Evolutionary conservation across 1,284 basidiomycete species (phyloP), one percentile per base, ranked within the genome.

Genomic region (Porogramme epimiltina): DNA sequence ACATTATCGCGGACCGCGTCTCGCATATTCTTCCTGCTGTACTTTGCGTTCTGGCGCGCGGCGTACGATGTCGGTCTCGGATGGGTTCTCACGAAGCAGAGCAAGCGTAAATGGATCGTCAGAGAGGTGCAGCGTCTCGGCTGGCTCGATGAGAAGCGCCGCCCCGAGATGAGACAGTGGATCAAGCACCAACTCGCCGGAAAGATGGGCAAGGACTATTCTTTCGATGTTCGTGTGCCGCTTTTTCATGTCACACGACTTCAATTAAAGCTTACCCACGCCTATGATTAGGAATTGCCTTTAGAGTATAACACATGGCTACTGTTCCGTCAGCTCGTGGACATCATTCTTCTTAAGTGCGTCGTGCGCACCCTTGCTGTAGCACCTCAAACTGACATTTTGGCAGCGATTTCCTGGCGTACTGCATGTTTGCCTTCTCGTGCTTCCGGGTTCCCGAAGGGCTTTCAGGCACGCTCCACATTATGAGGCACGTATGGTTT

Each of bases 341-440:
- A 99, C 68, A 85, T 98, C 38, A 98, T 99, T 63, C 79, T 99
- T 33, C 81, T 98, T 62, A 99, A 99, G 91, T 94, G n/a, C n/a
- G n/a, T 58, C 54, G 84, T 79, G 11, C 3, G 39, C 54, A 52
- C n/a, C 42, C 22, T 45, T 54, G 15, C n/a, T 16, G 28, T 23
- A 22, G 28, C 3, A 2, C 37, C 8, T 18, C 18, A 10, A n/a
- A n/a, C n/a, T n/a, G n/a, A n/a, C n/a, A n/a, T n/a, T n/a, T n/a
- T 36, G 23, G 34, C 61, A 95, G 92, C 70, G 95, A 98, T 69
- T 99, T 99, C 68, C 70, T 96, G 52, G 89, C 96, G 1, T 99
- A 98, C 69, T 92, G 89, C 71, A 85, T 97, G 78, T 98, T 98
- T 68, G 94, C 95, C 1, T 95, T 93, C 76, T 82, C 93, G 51